These are phyloP conservation scores for Populus deltoides DNA, from an alignment of 345 rosid genomes.

Conservation along the genomic window DNA sequence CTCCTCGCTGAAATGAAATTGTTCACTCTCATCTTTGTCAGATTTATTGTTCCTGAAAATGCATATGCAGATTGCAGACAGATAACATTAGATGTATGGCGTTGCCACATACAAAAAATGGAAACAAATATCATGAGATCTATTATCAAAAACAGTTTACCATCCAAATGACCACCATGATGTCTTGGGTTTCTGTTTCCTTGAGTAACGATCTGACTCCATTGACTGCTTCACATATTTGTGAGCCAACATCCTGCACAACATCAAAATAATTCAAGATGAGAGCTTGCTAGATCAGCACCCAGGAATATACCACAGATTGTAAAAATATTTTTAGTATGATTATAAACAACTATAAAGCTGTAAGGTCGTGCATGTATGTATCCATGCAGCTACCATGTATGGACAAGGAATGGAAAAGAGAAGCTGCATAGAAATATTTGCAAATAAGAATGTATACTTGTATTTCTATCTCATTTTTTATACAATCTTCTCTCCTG, in stretches of 20 bases:
- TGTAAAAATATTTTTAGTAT: background rate
- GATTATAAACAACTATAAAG: background rate
- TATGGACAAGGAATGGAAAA: background rate
- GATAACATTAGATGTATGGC: background rate
- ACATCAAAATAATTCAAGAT: background rate
- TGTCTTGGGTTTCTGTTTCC: slow-evolving; percentile 63
- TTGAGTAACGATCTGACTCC: slow-evolving; percentile 48
- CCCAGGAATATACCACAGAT: background rate
- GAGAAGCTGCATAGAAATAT: background rate
- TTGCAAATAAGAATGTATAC: background rate
- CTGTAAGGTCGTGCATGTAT: background rate
- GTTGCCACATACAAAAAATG: background rate
- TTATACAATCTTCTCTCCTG: background rate
- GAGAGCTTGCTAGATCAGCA: background rate
- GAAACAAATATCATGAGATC: background rate
- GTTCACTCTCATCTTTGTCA: slow-evolving; percentile 62
- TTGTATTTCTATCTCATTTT: background rate
- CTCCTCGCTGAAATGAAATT: slow-evolving; percentile 70
- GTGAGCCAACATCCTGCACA: slow-evolving; percentile 91
- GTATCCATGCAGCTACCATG: background rate
- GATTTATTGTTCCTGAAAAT: slow-evolving; percentile 60
- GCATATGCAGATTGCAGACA: slow-evolving; percentile 20
- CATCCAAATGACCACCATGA: slow-evolving; percentile 98
- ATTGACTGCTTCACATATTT: slow-evolving; percentile 74
- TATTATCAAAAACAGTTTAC: slow-evolving; percentile 36